Conservation (phyloP, 2,329 filamentous ascomycete genomes). For the Colletotrichum sp. region DNA sequence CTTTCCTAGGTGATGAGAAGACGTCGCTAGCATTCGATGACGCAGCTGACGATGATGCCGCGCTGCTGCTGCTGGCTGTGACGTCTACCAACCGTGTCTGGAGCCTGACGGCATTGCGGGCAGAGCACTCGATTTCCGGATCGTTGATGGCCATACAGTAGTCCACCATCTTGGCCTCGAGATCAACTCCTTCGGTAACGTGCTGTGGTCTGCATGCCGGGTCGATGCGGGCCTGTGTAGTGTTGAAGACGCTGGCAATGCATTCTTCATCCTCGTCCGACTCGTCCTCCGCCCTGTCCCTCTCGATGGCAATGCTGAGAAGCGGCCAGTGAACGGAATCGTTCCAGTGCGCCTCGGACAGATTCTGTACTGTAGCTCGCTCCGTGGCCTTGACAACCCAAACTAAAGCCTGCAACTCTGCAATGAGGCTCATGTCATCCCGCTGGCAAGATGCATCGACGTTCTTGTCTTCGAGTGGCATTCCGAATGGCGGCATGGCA, state of each 20-base stretch:
- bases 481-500: not conserved
- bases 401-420: not conserved
- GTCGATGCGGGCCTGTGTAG: not conserved
- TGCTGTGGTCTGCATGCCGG: not conserved
- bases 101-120: not conserved
- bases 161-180: not conserved
- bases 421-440: not conserved
- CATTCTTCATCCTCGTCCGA: not conserved
- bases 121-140: not conserved
- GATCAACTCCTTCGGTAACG: not conserved
- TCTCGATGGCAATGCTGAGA: not conserved
- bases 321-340: not conserved
- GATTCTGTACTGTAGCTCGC: not conserved
- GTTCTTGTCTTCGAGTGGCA: not conserved
- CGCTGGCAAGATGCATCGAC: not conserved
- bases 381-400: not conserved
- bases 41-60: not conserved
- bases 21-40: not conserved
- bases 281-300: not conserved
- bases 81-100: too few species aligned
- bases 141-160: not conserved
- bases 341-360: not conserved
- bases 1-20: not conserved
- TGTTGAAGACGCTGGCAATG: not conserved
- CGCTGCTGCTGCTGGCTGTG: not conserved